These are phyloP conservation scores for Panaeolus papilionaceus DNA, from an alignment of 768 basidiomycete genomes.

Conservation along the genomic window DNA sequence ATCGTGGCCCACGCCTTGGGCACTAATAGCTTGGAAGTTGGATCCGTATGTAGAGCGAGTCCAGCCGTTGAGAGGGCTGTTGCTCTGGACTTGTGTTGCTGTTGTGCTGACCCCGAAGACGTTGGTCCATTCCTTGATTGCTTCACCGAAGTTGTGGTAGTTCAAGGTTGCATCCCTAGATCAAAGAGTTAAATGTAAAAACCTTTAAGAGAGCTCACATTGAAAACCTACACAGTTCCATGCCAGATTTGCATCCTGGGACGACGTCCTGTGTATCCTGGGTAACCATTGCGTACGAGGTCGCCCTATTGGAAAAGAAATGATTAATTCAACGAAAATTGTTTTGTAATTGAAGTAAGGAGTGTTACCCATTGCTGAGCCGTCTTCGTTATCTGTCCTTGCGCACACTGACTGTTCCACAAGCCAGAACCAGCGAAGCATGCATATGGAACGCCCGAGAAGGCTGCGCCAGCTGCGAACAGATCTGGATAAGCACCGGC, in stretches of 20 bases:
- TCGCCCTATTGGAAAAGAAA: not conserved
- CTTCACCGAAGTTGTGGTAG: conserved; percentile 56
- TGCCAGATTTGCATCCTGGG: conserved; percentile 63
- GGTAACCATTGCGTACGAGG: conserved; percentile 42
- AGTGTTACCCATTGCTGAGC: conserved; percentile 51
- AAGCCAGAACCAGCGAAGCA: conserved; percentile 56
- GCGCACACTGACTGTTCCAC: conserved; percentile 56
- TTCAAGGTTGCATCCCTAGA: conserved; percentile 56
- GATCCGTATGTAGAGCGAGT: conserved; percentile 55
- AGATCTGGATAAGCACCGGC: conserved; percentile 61
- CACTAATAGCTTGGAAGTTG: conserved; percentile 55
- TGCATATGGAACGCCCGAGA: conserved; percentile 59
- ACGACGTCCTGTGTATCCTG: conserved; percentile 56
- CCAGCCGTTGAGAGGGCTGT: conserved; percentile 52
- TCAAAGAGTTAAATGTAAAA: no score
- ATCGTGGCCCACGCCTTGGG: conserved; percentile 54
- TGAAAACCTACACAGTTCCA: conserved; percentile 45
- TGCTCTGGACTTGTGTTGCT: conserved; percentile 43
- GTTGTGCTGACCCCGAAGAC: conserved; percentile 53
- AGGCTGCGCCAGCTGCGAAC: conserved; percentile 53
- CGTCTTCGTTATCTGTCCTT: conserved; percentile 49
- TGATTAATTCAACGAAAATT: not conserved
- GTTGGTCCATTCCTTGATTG: conserved; percentile 62
- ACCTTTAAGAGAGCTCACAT: no score
- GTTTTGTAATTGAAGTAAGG: not conserved